Conservation (phyloP, 176 grass and related monocot genomes). For the Juncus inflexus region DNA sequence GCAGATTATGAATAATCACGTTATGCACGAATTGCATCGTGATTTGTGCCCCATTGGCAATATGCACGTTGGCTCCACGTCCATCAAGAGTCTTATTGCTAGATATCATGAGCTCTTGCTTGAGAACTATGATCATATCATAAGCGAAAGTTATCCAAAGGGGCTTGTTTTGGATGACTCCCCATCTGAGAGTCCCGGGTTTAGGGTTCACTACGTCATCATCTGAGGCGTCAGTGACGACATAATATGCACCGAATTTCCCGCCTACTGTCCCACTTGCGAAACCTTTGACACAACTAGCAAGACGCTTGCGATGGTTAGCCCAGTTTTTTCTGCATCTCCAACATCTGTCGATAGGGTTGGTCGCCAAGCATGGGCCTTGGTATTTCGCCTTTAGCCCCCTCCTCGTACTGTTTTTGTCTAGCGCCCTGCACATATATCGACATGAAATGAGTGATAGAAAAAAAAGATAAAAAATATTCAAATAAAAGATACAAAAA, state of each 20-base stretch:
- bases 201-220: constrained; percentile 53
- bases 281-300: constrained; percentile 70
- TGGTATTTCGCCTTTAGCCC: constrained; percentile 32
- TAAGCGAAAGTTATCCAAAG: constrained; percentile 70
- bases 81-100: constrained; percentile 81
- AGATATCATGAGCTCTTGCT: constrained; percentile 61
- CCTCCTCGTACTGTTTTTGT: constrained; percentile 22
- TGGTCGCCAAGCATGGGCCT: constrained; percentile 55
- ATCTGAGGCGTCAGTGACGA: constrained; percentile 60
- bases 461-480: no score
- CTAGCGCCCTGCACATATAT: no score
- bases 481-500: background rate
- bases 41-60: constrained; percentile 49
- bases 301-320: constrained; percentile 54
- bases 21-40: constrained; percentile 61
- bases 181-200: constrained; percentile 63
- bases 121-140: constrained; percentile 69
- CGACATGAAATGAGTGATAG: no score
- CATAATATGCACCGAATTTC: constrained; percentile 51
- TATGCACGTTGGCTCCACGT: constrained; percentile 60
- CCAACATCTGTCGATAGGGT: constrained; percentile 94
- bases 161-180: constrained; percentile 52
- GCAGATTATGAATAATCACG: constrained; percentile 80
- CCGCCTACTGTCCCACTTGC: constrained; percentile 58
- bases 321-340: constrained; percentile 69